A percentile compares a stretch with the other conserved stretches of the same genome.
phyloP scores from a whole-genome alignment of 306 rosid genomes.

The apple (Malus domestica) region DNA sequence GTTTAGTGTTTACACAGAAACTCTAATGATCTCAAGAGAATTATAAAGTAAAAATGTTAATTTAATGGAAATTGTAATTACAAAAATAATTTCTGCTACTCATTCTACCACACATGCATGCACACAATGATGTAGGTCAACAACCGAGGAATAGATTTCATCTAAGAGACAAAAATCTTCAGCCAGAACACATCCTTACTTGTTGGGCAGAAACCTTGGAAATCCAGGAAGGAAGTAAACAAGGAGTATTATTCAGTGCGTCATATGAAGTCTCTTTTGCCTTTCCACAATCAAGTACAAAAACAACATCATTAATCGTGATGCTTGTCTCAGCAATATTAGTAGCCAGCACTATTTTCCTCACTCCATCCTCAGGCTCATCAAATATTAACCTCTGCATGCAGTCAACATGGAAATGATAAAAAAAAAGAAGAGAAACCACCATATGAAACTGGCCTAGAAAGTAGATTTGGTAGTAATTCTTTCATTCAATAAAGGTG shows the following conservation, averaged over 20 bases:
- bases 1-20: background rate
- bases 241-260: constrained; percentile 93
- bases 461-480: background rate
- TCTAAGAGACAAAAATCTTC: constrained; percentile 9
- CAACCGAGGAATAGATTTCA: background rate
- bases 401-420: constrained; percentile 22
- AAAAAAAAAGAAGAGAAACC: constrained; percentile 3
- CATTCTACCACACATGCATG: background rate
- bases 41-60: background rate
- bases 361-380: constrained; percentile 67
- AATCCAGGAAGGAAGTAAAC: constrained; percentile 97
- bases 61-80: background rate
- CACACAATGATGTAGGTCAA: background rate
- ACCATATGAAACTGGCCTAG: background rate
- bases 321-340: constrained; percentile 98
- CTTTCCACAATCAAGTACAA: constrained; percentile 95
- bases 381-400: constrained; percentile 89
- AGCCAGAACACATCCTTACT: constrained; percentile 56
- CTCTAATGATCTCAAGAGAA: background rate
- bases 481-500: background rate
- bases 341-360: constrained; percentile 92
- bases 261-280: constrained; percentile 98
- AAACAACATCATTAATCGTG: constrained; percentile 85
- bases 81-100: background rate
- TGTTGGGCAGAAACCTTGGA: constrained; percentile 93